Percentiles rank a stretch among this genome's conserved stretches.
Evolutionary conservation across 805 yeast species (phyloP).

Genomic region (Starmera quercuum): DNA sequence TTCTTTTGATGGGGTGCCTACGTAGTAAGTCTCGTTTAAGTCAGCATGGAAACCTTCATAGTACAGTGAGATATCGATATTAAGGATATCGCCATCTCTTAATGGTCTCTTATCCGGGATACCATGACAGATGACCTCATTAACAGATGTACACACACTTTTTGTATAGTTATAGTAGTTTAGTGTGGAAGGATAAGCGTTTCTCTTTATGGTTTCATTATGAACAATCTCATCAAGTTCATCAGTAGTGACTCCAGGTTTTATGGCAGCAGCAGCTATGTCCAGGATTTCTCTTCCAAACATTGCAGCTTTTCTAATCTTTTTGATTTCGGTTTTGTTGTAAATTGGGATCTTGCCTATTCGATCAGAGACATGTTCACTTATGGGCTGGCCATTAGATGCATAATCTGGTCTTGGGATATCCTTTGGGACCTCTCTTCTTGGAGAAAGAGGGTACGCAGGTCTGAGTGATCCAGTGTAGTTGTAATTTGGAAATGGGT

Average conservation of each 20-base stretch:
- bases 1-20: constrained; percentile 81
- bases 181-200: constrained; percentile 90
- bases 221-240: constrained; percentile 84
- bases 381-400: constrained; percentile 63
- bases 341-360: constrained; percentile 57
- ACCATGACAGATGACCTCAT: constrained; percentile 96
- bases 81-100: constrained; percentile 90
- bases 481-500: constrained; percentile 78
- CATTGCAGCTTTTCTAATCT: constrained; percentile 66
- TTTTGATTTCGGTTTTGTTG: constrained; percentile 60
- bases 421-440: constrained; percentile 61
- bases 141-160: constrained; percentile 86
- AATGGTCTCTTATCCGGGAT: constrained; percentile 86
- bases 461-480: constrained; percentile 77
- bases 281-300: constrained; percentile 87
- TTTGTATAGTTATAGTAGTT: constrained; percentile 93
- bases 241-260: constrained; percentile 91
- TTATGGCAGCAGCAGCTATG: constrained; percentile 72
- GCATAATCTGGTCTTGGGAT: constrained; percentile 83
- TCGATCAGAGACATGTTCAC: constrained; percentile 70
- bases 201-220: constrained; percentile 78
- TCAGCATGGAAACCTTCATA: constrained; percentile 90
- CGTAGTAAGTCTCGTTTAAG: constrained; percentile 92
- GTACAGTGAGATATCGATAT: constrained; percentile 81
- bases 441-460: constrained; percentile 70